Evolutionary conservation across 331 rosid species (phyloP).

Genomic region (Quercus lobata): DNA sequence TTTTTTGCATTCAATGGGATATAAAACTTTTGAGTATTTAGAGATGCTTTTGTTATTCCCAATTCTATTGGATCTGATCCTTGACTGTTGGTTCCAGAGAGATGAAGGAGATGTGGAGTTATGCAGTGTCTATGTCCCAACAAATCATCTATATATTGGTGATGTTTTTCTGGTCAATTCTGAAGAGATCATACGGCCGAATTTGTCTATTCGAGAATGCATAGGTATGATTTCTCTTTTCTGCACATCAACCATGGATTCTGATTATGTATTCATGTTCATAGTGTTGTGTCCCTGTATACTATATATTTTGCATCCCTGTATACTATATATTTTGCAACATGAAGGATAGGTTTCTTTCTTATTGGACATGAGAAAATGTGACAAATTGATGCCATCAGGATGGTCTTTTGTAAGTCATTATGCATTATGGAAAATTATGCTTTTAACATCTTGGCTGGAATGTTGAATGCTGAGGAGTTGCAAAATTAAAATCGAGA

Average conservation of each 20-base stretch:
- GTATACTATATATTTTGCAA: not conserved
- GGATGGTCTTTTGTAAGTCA: not conserved
- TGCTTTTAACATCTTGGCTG: not conserved
- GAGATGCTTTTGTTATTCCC: too few species aligned
- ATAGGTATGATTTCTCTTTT: constrained; percentile 51
- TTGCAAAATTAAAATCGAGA: not conserved
- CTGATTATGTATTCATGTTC: not conserved
- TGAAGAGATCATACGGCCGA: constrained; percentile 76
- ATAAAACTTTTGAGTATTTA: too few species aligned
- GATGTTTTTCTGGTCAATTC: constrained; percentile 73
- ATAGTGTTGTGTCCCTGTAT: not conserved
- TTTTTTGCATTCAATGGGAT: not conserved
- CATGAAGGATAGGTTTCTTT: not conserved
- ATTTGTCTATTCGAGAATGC: constrained; percentile 86
- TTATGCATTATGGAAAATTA: not conserved
- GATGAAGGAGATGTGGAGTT: constrained; percentile 82
- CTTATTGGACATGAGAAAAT: not conserved
- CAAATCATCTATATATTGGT: constrained; percentile 88
- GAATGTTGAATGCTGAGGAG: not conserved
- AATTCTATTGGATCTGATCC: not conserved
- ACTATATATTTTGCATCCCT: too few species aligned
- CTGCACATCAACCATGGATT: not conserved
- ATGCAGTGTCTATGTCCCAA: constrained; percentile 88
- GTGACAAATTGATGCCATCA: not conserved
- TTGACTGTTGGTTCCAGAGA: constrained; percentile 35